phyloP scores from a whole-genome alignment of 2,329 filamentous ascomycete genomes.

The Stagonosporopsis chrysanthemi region DNA sequence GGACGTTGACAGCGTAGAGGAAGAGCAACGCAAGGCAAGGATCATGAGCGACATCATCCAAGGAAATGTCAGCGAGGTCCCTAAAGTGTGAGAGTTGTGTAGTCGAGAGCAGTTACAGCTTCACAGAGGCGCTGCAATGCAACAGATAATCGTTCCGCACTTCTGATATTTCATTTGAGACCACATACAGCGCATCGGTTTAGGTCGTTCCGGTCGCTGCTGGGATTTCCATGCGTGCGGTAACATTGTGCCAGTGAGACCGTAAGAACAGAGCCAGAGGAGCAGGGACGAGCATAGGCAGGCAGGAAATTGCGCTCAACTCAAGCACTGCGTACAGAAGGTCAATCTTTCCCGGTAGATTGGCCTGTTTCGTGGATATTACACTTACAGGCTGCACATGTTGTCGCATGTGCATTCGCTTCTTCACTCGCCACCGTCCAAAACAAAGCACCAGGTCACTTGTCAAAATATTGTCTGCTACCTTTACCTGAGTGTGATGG shows the following conservation, averaged over 20 bases:
- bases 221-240: too few species aligned
- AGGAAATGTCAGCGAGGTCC: conserved; percentile 15
- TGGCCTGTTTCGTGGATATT: too few species aligned
- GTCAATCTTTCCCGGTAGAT: too few species aligned
- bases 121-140: neutral
- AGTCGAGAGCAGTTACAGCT: neutral
- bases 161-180: neutral
- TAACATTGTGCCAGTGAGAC: too few species aligned
- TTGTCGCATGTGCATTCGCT: neutral
- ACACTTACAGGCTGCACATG: too few species aligned
- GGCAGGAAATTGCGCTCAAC: too few species aligned
- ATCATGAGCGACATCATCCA: conserved; percentile 44
- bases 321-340: too few species aligned
- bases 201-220: too few species aligned
- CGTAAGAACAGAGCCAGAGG: too few species aligned
- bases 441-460: neutral
- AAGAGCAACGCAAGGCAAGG: conserved; percentile 41
- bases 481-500: neutral
- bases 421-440: neutral
- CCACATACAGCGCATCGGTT: too few species aligned
- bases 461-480: neutral
- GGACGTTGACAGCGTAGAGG: conserved; percentile 46
- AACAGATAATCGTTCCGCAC: neutral
- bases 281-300: too few species aligned
- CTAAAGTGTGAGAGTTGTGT: neutral